Evolutionary conservation across 2,329 filamentous ascomycete genomes (phyloP).

Genomic region (Sclerotinia subarctica): DNA sequence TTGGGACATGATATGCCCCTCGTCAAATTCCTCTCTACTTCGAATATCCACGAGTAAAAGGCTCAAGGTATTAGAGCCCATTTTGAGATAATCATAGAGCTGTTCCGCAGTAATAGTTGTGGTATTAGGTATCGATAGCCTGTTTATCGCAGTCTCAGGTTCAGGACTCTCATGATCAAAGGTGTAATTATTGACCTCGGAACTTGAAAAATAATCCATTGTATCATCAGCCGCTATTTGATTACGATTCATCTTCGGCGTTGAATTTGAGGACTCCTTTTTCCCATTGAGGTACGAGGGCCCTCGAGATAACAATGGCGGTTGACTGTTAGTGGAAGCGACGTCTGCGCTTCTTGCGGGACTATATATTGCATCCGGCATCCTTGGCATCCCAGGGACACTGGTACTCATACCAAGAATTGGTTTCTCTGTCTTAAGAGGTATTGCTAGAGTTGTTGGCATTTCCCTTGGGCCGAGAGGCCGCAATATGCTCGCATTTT

Average conservation of each 20-base stretch:
- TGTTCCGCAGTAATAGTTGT: slow-evolving; percentile 51
- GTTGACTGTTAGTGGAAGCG: slow-evolving; percentile 28
- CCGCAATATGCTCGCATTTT: slow-evolving; percentile 21
- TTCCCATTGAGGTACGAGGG: slow-evolving; percentile 31
- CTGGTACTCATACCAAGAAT: slow-evolving; percentile 31
- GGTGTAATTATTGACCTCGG: slow-evolving; percentile 21
- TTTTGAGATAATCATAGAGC: slow-evolving; percentile 66
- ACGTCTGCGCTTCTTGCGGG: slow-evolving; percentile 36
- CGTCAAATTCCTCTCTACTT: slow-evolving; percentile 73
- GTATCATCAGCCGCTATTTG: slow-evolving; percentile 26
- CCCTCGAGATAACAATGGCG: slow-evolving; percentile 32
- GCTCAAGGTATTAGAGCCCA: slow-evolving; percentile 51
- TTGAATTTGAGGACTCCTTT: slow-evolving; percentile 31
- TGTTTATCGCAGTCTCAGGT: background rate
- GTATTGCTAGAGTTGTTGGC: slow-evolving; percentile 31
- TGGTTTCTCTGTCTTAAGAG: slow-evolving; percentile 26
- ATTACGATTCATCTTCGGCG: slow-evolving; percentile 31
- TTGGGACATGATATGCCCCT: slow-evolving; percentile 82
- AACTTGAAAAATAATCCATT: slow-evolving; percentile 31
- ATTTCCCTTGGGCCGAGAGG: slow-evolving; percentile 35
- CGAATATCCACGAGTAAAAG: slow-evolving; percentile 86
- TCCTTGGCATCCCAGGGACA: slow-evolving; percentile 35
- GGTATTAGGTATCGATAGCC: slow-evolving; percentile 26
- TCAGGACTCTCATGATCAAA: slow-evolving; percentile 17
- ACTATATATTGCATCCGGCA: slow-evolving; percentile 40